Conservation (phyloP, 2,329 filamentous ascomycete species). For the Fusarium cyanostomum region DNA sequence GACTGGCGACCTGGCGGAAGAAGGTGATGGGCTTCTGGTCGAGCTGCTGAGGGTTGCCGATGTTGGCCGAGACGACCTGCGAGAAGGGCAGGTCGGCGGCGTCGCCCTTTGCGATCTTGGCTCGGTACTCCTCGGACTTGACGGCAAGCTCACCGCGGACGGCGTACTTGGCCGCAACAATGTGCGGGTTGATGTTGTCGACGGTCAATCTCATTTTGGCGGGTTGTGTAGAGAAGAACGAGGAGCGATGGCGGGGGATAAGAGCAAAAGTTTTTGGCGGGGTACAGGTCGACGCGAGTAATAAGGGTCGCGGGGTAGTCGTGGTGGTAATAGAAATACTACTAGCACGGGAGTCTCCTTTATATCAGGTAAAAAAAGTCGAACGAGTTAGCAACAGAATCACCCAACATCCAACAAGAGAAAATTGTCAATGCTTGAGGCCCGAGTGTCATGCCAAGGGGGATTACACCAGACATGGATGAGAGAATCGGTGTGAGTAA, state of each 20-base stretch:
- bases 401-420: conserved; percentile 15
- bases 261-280: conserved; percentile 41
- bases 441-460: conserved; percentile 27
- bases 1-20: conserved; percentile 94
- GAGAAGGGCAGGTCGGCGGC: conserved; percentile 77
- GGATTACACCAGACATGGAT: conserved; percentile 31
- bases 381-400: conserved; percentile 39
- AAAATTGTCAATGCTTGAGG: conserved; percentile 30
- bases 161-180: conserved; percentile 91
- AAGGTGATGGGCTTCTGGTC: conserved; percentile 99
- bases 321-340: conserved; percentile 35
- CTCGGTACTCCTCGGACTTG: conserved; percentile 90
- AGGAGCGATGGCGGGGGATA: conserved; percentile 31
- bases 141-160: conserved; percentile 95
- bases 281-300: conserved; percentile 35
- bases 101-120: conserved; percentile 70
- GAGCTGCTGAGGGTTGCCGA: conserved; percentile 98
- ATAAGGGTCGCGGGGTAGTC: conserved; percentile 42
- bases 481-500: conserved; percentile 22
- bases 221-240: conserved; percentile 46
- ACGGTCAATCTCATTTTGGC: conserved; percentile 67
- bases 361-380: conserved; percentile 35
- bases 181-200: conserved; percentile 91
- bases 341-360: conserved; percentile 26
- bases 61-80: conserved; percentile 95